These are phyloP conservation scores for Mortierella alpina DNA, from an alignment of 192 early-diverging fungal genomes.

Conservation along the genomic window DNA sequence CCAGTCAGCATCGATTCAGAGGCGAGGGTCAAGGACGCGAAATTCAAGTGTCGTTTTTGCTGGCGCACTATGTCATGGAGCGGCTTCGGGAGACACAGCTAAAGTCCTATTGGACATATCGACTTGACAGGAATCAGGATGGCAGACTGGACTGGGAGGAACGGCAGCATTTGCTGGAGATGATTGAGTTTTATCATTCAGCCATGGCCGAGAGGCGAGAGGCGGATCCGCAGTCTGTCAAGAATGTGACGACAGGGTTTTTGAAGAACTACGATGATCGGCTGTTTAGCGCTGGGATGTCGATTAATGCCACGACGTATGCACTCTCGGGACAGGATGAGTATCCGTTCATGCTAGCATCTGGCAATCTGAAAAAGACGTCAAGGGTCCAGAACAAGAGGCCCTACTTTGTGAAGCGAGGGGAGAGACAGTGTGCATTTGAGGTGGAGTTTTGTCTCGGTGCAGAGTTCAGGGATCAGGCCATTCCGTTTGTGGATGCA, in stretches of 20 bases:
- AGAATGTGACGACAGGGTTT: background rate
- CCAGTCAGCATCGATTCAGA: constrained; percentile 54
- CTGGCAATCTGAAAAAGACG: background rate
- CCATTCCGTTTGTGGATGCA: background rate
- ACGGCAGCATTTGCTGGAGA: constrained; percentile 25
- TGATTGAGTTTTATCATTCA: constrained; percentile 3
- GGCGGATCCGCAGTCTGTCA: background rate
- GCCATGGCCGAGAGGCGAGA: background rate
- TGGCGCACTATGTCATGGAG: constrained; percentile 58
- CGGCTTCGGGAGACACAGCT: constrained; percentile 52
- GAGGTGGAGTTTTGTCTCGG: constrained; percentile 46
- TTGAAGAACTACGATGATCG: constrained; percentile 6
- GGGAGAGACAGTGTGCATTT: constrained; percentile 15
- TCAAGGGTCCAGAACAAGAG: background rate
- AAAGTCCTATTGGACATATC: constrained; percentile 43
- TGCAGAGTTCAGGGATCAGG: constrained; percentile 22
- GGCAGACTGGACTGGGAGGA: constrained; percentile 37
- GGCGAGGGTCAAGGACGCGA: constrained; percentile 37
- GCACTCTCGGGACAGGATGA: constrained; percentile 32
- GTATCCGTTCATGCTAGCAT: constrained; percentile 28
- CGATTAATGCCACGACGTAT: constrained; percentile 14
- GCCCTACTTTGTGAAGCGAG: background rate
- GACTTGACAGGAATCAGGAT: constrained; percentile 49
- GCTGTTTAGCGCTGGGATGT: constrained; percentile 3
- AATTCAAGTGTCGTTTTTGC: constrained; percentile 39